Evolutionary conservation across 768 basidiomycete species (phyloP).

Genomic region (Collybia mongolica): DNA sequence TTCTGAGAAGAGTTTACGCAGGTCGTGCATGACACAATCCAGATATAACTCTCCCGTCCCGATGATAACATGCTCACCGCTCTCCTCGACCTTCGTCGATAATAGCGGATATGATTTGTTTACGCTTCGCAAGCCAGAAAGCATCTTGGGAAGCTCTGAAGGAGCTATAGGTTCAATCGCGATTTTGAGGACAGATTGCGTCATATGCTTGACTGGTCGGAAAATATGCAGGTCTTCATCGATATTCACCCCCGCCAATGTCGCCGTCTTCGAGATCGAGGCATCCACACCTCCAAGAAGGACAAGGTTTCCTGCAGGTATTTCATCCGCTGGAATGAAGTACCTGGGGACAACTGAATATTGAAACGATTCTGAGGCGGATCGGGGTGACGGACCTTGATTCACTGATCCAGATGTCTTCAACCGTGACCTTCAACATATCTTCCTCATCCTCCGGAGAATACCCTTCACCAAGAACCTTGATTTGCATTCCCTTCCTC

Average conservation of each 20-base stretch:
- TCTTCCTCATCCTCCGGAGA: constrained; percentile 99
- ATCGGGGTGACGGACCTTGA: constrained; percentile 57
- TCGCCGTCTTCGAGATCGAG: constrained; percentile 94
- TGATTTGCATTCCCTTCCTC: constrained; percentile 77
- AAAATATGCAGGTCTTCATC: constrained; percentile 94
- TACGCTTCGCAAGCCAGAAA: constrained; percentile 92
- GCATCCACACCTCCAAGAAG: constrained; percentile 91
- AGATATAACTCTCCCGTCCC: constrained; percentile 97
- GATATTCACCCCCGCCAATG: constrained; percentile 68
- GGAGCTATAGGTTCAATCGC: constrained; percentile 98
- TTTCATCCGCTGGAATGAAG: constrained; percentile 85
- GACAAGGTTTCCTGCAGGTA: constrained; percentile 90
- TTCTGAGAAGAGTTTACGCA: constrained; percentile 89
- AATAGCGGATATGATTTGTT: constrained; percentile 98
- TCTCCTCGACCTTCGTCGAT: constrained; percentile 96
- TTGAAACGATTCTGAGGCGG: not conserved
- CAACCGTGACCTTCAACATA: constrained; percentile 82
- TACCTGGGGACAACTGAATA: constrained; percentile 54
- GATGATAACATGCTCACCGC: constrained; percentile 94
- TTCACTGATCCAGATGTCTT: constrained; percentile 89
- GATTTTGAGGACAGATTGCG: constrained; percentile 94
- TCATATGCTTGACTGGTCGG: constrained; percentile 94
- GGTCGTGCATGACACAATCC: constrained; percentile 96
- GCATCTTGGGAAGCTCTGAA: constrained; percentile 98
- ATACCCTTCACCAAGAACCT: constrained; percentile 97